Evolutionary conservation across 495 filamentous ascomycete species (phyloP), one percentile per base, ranked within the genome.

Genomic region (Xylaria acuta): DNA sequence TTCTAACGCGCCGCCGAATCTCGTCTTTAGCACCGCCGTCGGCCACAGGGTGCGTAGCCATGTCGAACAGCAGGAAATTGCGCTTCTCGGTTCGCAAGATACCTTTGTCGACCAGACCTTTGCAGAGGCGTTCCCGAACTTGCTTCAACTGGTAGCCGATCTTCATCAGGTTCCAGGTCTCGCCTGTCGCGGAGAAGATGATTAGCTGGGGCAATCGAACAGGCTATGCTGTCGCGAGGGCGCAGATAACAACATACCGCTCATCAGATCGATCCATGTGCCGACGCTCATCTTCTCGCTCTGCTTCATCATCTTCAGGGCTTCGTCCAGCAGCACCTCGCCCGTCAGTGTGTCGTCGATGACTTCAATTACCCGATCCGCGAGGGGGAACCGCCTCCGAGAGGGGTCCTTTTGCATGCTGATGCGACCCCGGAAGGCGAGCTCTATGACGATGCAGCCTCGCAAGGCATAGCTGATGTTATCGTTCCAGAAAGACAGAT

Each of bases 101-200:
- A 67, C 96, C 96, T 84, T 99, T 99, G 83, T 99, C 96, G 38
- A 99, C 96, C 36, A 99, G 90, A n/a, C 96, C 96, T 82, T 99
- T 99, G 74, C 93, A 94, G 62, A 98, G 88, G 64, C 96, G 93
- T 86, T 99, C 96, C 77, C 96, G 95, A 64, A 99, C 96, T 86
- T 99, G 96, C 82, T 99, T 99, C 72, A 99, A 88, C 86, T 98
- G 96, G 84, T 99, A 99, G 79, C 96, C 96, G 76, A 99, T 99
- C 84, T 99, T 99, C 96, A 99, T 98, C 67, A 99, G 85, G 77
- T 99, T 99, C 96, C 96, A 99, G 71, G 96, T 99, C 84, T 99
- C 96, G 75, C 96, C 96, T 99, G 77, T 73, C 20, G 32, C 53
- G 47, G 64, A 65, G 53, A 67, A 69, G 70, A 41, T 67, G 64